Percentiles rank a stretch among this genome's conserved stretches.
phyloP scores from a whole-genome alignment of 75 land plant species.

The Adiantum capillusveneris region DNA sequence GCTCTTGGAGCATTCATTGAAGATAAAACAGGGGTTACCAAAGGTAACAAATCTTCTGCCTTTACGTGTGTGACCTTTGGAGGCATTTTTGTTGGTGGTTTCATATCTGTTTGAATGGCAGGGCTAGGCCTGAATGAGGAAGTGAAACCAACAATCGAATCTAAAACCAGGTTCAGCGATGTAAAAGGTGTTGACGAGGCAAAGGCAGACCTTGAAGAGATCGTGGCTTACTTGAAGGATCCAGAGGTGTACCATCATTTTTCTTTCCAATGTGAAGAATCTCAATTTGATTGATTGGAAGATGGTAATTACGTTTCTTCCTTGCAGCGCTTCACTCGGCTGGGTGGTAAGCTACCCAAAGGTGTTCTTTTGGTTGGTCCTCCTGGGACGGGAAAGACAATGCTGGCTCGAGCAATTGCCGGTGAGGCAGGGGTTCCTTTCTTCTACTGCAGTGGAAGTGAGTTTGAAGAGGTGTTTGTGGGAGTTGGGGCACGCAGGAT shows the following conservation, averaged over 20 bases:
- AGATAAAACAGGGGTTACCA: conserved; percentile 63
- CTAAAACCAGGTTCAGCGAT: conserved; percentile 92
- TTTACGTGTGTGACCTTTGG: not conserved
- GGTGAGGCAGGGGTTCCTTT: conserved; percentile 99
- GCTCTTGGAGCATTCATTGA: conserved; percentile 94
- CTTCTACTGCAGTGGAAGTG: conserved; percentile 98
- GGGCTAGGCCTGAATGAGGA: conserved; percentile 95
- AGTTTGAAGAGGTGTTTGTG: conserved; percentile 99
- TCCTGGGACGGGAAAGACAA: conserved; percentile 95
- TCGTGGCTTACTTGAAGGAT: conserved; percentile 93
- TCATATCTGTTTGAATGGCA: conserved; percentile 8
- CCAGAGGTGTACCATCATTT: conserved; percentile 60
- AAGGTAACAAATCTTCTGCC: conserved; percentile 40
- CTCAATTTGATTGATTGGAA: not conserved
- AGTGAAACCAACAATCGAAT: conserved; percentile 89
- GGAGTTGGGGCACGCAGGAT: conserved; percentile 96
- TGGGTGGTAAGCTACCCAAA: conserved; percentile 98
- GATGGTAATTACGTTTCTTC: not conserved
- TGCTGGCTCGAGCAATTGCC: conserved; percentile 97
- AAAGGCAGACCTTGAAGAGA: conserved; percentile 90
- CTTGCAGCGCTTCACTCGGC: conserved; percentile 79
- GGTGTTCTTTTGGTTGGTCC: conserved; percentile 97
- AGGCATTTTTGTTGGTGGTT: not conserved
- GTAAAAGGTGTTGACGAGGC: conserved; percentile 99
- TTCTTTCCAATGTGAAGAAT: not conserved